Percentiles rank a stretch among this genome's conserved stretches.
Conservation (phyloP, 1,284 basidiomycete genomes). For the Takashimella koratensis region DNA sequence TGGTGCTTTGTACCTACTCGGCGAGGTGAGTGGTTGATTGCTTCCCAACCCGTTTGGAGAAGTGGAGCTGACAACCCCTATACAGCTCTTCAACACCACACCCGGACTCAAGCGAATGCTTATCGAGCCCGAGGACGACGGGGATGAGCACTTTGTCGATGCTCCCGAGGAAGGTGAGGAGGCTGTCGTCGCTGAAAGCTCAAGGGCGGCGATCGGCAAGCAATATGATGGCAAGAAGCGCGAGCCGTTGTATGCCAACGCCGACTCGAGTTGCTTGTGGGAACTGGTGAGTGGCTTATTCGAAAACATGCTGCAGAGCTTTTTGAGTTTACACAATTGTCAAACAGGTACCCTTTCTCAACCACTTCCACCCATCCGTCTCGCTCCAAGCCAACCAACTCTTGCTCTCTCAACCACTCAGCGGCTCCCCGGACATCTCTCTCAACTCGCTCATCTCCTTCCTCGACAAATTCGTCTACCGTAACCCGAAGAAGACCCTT, state of each 20-base stretch:
- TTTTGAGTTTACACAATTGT: too few species aligned
- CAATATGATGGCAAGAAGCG: conserved; percentile 82
- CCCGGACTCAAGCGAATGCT: conserved; percentile 69
- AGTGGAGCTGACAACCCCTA: not conserved
- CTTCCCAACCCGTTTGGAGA: not conserved
- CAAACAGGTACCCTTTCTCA: conserved; percentile 72
- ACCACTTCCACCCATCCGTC: conserved; percentile 90
- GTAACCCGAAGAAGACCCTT: conserved; percentile 86
- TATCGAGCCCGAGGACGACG: conserved; percentile 52
- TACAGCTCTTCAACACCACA: conserved; percentile 68
- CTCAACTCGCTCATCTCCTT: conserved; percentile 91
- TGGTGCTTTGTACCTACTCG: conserved; percentile 68
- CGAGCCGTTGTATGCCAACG: conserved; percentile 83
- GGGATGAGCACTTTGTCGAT: conserved; percentile 55
- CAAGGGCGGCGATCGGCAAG: conserved; percentile 10
- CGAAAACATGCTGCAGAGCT: not conserved
- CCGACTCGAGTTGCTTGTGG: conserved; percentile 78
- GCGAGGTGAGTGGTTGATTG: conserved; percentile 48
- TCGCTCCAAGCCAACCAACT: conserved; percentile 82
- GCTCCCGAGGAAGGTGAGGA: conserved; percentile 32
- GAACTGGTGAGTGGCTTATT: conserved; percentile 63
- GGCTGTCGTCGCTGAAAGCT: conserved; percentile 10
- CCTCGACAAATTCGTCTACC: conserved; percentile 85
- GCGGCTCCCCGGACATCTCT: conserved; percentile 80
- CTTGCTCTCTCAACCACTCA: conserved; percentile 61